These are phyloP conservation scores for Coemansia sp. DNA, from an alignment of 192 early-diverging fungal genomes.

Conservation along the genomic window DNA sequence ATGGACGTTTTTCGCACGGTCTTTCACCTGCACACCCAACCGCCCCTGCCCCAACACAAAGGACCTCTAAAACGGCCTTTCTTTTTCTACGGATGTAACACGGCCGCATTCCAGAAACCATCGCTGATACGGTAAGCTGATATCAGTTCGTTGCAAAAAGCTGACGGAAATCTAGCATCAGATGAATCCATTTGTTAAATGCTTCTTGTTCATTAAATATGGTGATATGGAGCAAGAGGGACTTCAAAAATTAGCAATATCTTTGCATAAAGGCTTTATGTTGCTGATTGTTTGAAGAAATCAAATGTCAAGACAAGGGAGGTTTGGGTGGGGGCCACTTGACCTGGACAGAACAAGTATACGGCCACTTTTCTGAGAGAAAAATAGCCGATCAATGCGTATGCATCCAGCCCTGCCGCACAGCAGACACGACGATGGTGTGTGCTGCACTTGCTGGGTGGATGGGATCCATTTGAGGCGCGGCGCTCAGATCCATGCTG, in stretches of 20 bases:
- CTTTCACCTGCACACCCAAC: too few relatives aligned
- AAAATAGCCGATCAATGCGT: background rate
- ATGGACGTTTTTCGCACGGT: too few relatives aligned
- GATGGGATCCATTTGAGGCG: too few relatives aligned
- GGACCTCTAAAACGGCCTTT: too few relatives aligned
- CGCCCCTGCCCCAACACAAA: too few relatives aligned
- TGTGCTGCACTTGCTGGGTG: background rate
- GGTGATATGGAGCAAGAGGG: background rate
- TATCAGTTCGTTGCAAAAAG: background rate
- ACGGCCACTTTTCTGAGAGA: background rate
- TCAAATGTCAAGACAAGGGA: background rate
- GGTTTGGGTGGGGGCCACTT: background rate
- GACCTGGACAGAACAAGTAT: background rate
- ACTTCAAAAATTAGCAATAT: background rate
- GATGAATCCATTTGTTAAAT: background rate
- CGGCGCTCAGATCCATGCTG: background rate
- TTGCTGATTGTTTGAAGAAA: slow-evolving; percentile 2
- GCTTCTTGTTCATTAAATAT: background rate
- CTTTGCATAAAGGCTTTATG: background rate
- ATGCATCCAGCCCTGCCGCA: too few relatives aligned
- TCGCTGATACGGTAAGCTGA: too few relatives aligned
- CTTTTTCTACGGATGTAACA: too few relatives aligned
- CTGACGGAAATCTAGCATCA: background rate
- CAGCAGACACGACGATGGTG: too few relatives aligned
- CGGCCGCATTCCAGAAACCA: too few relatives aligned